Percentiles rank a stretch among this genome's conserved stretches.
phyloP scores from a whole-genome alignment of 2,329 filamentous ascomycete species.

The Xylariaceae sp. region DNA sequence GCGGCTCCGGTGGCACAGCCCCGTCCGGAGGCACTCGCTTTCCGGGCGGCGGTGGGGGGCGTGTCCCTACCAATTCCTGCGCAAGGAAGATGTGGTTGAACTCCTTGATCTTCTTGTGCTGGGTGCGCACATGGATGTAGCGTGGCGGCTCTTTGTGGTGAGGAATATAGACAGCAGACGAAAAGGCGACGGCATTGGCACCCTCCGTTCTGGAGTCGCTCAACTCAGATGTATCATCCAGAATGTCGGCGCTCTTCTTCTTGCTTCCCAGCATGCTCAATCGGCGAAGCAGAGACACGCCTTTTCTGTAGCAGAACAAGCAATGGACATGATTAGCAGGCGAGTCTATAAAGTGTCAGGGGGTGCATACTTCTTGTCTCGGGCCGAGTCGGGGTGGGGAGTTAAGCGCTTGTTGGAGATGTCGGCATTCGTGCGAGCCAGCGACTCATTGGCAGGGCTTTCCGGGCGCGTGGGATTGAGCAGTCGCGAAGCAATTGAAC shows the following conservation, averaged over 20 bases:
- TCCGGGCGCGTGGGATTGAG: slow-evolving; percentile 52
- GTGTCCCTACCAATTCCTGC: slow-evolving; percentile 73
- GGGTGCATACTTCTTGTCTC: slow-evolving; percentile 62
- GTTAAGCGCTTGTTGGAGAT: slow-evolving; percentile 35
- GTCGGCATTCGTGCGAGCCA: slow-evolving; percentile 42
- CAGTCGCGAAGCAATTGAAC: slow-evolving; percentile 42
- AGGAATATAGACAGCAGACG: slow-evolving; percentile 77
- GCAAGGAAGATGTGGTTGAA: slow-evolving; percentile 89
- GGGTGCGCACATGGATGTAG: slow-evolving; percentile 80
- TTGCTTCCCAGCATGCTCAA: slow-evolving; percentile 75
- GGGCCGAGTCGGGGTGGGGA: slow-evolving; percentile 40
- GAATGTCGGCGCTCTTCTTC: slow-evolving; percentile 56
- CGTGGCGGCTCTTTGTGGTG: slow-evolving; percentile 82
- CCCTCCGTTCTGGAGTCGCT: slow-evolving; percentile 68
- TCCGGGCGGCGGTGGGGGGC: slow-evolving; percentile 34
- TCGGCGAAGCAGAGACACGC: slow-evolving; percentile 83
- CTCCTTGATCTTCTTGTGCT: slow-evolving; percentile 75
- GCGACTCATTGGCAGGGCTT: slow-evolving; percentile 42
- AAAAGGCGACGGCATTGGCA: slow-evolving; percentile 77
- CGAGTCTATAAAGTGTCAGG: background rate
- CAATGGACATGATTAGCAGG: slow-evolving; percentile 10
- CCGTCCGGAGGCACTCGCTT: slow-evolving; percentile 23
- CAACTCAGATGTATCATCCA: slow-evolving; percentile 66
- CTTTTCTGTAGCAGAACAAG: slow-evolving; percentile 58
- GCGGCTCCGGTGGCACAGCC: slow-evolving; percentile 29